Conservation (phyloP, 2,329 filamentous ascomycete species). For the Acrocalymma vagum region DNA sequence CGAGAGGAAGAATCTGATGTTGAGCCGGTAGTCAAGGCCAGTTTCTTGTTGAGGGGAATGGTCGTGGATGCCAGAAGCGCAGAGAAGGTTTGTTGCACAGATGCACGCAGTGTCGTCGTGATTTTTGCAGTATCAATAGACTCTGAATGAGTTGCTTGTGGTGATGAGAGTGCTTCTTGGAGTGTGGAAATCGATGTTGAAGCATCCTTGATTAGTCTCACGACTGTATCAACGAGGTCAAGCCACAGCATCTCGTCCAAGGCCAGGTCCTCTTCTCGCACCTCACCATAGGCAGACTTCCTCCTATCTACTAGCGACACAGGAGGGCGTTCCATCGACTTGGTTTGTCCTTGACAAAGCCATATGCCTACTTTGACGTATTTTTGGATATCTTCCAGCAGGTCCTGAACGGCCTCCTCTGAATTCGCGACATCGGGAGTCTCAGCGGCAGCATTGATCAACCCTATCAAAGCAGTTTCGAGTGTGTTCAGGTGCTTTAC, state of each 20-base stretch:
- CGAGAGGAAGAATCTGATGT: conserved; percentile 19
- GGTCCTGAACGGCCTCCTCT: conserved; percentile 73
- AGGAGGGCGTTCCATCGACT: conserved; percentile 55
- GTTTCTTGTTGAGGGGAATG: conserved; percentile 28
- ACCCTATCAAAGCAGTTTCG: conserved; percentile 77
- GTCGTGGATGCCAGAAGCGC: conserved; percentile 78
- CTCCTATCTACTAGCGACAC: conserved; percentile 49
- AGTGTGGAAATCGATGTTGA: conserved; percentile 57
- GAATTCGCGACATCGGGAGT: conserved; percentile 65
- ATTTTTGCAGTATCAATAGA: conserved; percentile 68
- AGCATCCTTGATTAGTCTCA: conserved; percentile 60
- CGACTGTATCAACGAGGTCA: conserved; percentile 69
- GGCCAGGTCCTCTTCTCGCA: conserved; percentile 66
- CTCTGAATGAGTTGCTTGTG: conserved; percentile 23
- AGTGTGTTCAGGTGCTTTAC: conserved; percentile 82
- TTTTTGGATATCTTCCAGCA: conserved; percentile 82
- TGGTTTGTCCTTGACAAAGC: conserved; percentile 89
- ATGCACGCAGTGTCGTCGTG: conserved; percentile 72
- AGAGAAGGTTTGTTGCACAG: conserved; percentile 92
- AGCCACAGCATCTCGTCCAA: conserved; percentile 72
- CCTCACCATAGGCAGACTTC: conserved; percentile 45
- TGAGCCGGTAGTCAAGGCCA: conserved; percentile 32
- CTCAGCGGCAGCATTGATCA: conserved; percentile 70
- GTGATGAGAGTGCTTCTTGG: conserved; percentile 33
- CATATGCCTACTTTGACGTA: conserved; percentile 94